Conservation (phyloP, 2,329 filamentous ascomycete genomes). For the Cytospora mali region DNA sequence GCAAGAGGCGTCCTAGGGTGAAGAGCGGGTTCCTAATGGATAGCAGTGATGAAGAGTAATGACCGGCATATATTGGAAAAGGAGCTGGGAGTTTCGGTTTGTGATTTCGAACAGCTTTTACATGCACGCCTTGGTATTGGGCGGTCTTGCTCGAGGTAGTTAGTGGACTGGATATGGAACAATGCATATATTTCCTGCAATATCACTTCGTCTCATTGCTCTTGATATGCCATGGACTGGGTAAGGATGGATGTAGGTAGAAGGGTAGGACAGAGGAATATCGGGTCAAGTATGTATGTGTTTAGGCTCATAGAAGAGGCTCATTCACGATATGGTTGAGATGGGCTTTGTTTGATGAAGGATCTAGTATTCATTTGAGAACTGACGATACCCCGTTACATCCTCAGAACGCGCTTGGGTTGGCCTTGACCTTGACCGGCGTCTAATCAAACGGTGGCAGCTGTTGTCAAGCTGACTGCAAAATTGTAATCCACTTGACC, state of each 20-base stretch:
- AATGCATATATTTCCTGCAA: background rate
- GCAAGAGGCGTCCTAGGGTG: constrained; percentile 22
- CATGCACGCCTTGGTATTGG: background rate
- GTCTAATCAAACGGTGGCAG: no score
- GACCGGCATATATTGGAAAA: background rate
- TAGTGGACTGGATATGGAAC: background rate
- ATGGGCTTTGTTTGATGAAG: no score
- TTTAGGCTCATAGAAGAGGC: background rate
- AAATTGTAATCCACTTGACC: no score
- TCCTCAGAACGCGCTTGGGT: no score
- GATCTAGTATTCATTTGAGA: no score
- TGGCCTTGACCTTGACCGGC: no score
- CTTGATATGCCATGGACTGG: no score
- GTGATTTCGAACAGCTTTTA: background rate
- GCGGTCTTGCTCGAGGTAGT: background rate
- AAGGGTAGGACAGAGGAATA: background rate
- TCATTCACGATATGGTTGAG: background rate
- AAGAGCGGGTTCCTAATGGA: constrained; percentile 24
- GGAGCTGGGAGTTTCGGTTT: background rate
- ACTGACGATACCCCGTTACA: no score
- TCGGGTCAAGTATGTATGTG: background rate
- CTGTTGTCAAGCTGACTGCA: no score
- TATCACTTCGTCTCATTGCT: background rate
- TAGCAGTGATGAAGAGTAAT: constrained; percentile 28
- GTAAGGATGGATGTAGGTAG: no score